These are phyloP conservation scores for Corinectria fuckeliana DNA, from an alignment of 2,329 filamentous ascomycete species.

Conservation along the genomic window DNA sequence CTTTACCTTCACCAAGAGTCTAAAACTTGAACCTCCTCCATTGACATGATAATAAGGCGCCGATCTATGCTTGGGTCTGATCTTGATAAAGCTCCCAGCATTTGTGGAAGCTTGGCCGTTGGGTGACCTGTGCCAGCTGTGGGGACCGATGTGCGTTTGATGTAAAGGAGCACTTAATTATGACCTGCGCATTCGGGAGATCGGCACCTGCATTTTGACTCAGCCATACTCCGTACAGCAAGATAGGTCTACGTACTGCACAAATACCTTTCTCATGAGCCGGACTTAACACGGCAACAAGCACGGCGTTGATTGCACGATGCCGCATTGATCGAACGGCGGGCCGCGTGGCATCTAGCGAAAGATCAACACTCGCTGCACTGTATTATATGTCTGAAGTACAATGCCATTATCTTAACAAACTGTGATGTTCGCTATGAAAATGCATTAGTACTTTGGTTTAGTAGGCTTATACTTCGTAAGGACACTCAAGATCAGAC, in stretches of 20 bases:
- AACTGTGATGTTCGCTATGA: neutral
- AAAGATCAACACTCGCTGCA: neutral
- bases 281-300: neutral
- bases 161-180: neutral
- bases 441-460: neutral
- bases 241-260: too few species aligned
- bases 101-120: neutral
- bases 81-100: neutral
- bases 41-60: too few species aligned
- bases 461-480: neutral
- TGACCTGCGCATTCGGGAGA: neutral
- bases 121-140: neutral
- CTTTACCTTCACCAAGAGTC: too few species aligned
- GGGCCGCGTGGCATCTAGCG: neutral
- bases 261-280: neutral
- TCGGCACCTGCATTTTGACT: neutral
- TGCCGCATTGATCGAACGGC: neutral
- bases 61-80: too few species aligned
- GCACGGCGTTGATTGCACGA: neutral
- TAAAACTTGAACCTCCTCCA: too few species aligned
- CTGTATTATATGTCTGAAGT: neutral
- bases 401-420: neutral
- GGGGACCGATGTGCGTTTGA: neutral
- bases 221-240: too few species aligned
- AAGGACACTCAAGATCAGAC: too few species aligned